Evolutionary conservation across 2,329 filamentous ascomycete species (phyloP), one percentile per base, ranked within the genome.

Genomic region (Fusarium phyllophilum): DNA sequence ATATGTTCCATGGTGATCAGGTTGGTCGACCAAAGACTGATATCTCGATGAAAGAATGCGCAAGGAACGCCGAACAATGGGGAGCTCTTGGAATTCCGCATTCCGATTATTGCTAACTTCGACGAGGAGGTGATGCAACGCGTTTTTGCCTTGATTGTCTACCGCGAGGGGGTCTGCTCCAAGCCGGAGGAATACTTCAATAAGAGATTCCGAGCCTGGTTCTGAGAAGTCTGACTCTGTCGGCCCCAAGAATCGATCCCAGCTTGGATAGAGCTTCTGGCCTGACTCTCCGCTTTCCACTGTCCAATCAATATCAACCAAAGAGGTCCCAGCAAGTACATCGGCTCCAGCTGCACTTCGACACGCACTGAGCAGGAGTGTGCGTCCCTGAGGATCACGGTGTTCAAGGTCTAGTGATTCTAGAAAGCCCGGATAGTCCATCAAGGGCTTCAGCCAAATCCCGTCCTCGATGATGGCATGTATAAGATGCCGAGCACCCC

Each of bases 371-470:
- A 49, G 46, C 3, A 49, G 15, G 4, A 33, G 29, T 18, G 46
- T 49, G 3, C 46, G 46, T 3, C 46, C 46, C n/a, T 49, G 29
- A 1, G 46, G 22, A n/a, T 49, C 46, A n/a, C 46, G 46, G 33
- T 49, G 22, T 9, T 33, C 29, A 13, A 49, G 29, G 3, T n/a
- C 22, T 5, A 49, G 7, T 2, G 46, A 49, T 7, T 13, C 15
- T 0, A 49, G 22, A 18, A 49, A n/a, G 1, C 46, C 22, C 0
- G 22, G 29, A 49, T 33, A 49, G 11, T 33, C 29, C 2, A 49
- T 33, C 0, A 49, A 18, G 1, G 29, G 46, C 15, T 33, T 49
- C 0, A 33, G 2, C 7, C 14, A 49, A n/a, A 9, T 5, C 4
- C 29, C 46, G 1, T 33, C 46, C 11, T 49, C 46, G 3, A 33